Base-by-base conservation (phyloP, 768 basidiomycete genomes). In the Trametes coccinea region DNA sequence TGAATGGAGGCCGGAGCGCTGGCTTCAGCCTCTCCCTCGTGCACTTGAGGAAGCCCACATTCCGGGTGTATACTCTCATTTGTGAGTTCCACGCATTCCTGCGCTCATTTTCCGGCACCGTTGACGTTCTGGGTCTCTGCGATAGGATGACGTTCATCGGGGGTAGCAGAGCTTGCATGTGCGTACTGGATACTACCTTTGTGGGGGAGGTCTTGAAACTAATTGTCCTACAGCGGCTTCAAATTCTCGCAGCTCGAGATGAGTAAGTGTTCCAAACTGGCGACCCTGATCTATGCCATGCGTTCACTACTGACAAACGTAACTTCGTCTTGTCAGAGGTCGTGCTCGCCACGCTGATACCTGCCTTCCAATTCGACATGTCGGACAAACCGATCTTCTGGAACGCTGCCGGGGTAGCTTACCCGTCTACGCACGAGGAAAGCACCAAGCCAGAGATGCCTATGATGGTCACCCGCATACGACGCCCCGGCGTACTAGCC, bases 1-100 rank as follows among this genome's bases (percentile, higher is more conserved):
- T 16, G 78, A 77, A 41, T 90, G 85, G 68, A 73, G 78, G 34
- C 88, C 87, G 3, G 59, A 57, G 34, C 63, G 63, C 4, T 64
- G 63, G 63, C 51, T 64, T 11, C 33, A 54, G 27, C 56, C 56
- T 1, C 53, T 61, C 10, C 60, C 63, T 4, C 47, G 37, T 4
- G 51, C 39, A 16, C 39, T 59, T 10, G 60, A 58, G 33, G 56
- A 61, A 0, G 60, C 60, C 2, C 59, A 45, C 16, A 44, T 61
- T 5, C 64, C 64, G 0, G 64, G 64, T 0, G 53, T 65, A 14
- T 65, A 65, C 49, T 45, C 51, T 27, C 39, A 61, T 37, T 17
- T 65, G 64, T 65, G 37, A 58, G 64, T 59, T 10, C 41, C 14
- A 39, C n/a, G 33, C 3, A 13, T 17, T 34, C 41, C 39, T 17